Percentiles rank a stretch among this genome's conserved stretches.
Conservation (phyloP, 2,329 filamentous ascomycete species). For the Pseudocercospora macadamiae region DNA sequence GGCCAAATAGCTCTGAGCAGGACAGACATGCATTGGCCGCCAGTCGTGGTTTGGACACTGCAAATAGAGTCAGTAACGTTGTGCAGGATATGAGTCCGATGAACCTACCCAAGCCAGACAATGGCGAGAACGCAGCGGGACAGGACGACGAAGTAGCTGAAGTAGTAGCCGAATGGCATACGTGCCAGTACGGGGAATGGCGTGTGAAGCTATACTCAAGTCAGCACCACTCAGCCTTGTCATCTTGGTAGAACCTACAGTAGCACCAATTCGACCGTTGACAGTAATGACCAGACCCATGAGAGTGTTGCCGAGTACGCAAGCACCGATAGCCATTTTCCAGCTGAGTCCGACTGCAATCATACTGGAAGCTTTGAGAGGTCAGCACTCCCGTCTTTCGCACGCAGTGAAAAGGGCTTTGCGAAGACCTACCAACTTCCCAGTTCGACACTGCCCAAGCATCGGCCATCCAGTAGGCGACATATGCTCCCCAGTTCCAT, state of each 20-base stretch:
- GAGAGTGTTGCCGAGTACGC: slow-evolving; percentile 31
- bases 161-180: slow-evolving; percentile 61
- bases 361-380: slow-evolving; percentile 47
- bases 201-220: slow-evolving; percentile 50
- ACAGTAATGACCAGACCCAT: slow-evolving; percentile 50
- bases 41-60: slow-evolving; percentile 34
- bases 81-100: neutral
- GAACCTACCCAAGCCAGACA: slow-evolving; percentile 32
- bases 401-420: too few species aligned
- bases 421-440: slow-evolving; percentile 42
- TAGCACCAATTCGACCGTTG: slow-evolving; percentile 56
- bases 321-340: slow-evolving; percentile 54
- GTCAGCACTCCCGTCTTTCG: neutral
- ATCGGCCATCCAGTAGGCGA: slow-evolving; percentile 46
- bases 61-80: neutral
- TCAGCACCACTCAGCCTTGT: slow-evolving; percentile 41
- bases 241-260: slow-evolving; percentile 39
- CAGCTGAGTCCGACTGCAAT: slow-evolving; percentile 59
- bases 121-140: slow-evolving; percentile 37
- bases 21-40: slow-evolving; percentile 31
- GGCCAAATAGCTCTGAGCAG: slow-evolving; percentile 57
- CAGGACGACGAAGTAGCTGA: slow-evolving; percentile 40
- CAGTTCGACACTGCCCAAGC: slow-evolving; percentile 45
- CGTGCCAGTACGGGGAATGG: slow-evolving; percentile 60
- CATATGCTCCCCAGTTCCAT: slow-evolving; percentile 40